Evolutionary conservation across 1,139 yeast genomes (phyloP).

Genomic region (Wickerhamomyces sp.): DNA sequence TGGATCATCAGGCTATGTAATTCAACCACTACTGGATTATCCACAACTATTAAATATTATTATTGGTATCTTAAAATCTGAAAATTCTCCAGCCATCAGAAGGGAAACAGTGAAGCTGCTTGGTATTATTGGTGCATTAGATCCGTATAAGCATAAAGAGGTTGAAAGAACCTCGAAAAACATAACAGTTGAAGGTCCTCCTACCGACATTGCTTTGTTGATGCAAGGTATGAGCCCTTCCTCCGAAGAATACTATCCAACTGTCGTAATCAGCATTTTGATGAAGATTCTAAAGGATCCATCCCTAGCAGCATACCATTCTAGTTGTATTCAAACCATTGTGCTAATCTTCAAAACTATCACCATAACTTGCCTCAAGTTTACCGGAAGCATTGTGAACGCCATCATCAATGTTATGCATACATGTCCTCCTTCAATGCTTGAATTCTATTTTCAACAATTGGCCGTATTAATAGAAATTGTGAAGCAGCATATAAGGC

Average conservation of each 20-base stretch:
- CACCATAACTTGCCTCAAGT: slow-evolving; percentile 84
- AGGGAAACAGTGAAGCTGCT: slow-evolving; percentile 84
- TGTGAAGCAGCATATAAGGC: slow-evolving; percentile 87
- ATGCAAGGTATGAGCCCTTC: slow-evolving; percentile 96
- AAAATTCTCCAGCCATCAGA: slow-evolving; percentile 65
- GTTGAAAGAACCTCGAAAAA: slow-evolving; percentile 72
- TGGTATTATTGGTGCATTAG: slow-evolving; percentile 94
- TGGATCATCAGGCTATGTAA: slow-evolving; percentile 89
- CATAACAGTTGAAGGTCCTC: slow-evolving; percentile 73
- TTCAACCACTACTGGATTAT: slow-evolving; percentile 86
- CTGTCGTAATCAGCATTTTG: slow-evolving; percentile 84
- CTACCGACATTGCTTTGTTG: slow-evolving; percentile 82
- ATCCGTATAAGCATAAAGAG: slow-evolving; percentile 92
- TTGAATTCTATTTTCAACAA: slow-evolving; percentile 89
- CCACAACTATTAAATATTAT: slow-evolving; percentile 84
- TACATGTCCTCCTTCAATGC: slow-evolving; percentile 73
- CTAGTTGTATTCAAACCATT: slow-evolving; percentile 86
- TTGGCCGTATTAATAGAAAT: slow-evolving; percentile 73
- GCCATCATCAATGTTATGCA: slow-evolving; percentile 85
- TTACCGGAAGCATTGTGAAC: slow-evolving; percentile 81
- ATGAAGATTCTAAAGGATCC: slow-evolving; percentile 82
- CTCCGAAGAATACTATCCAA: slow-evolving; percentile 90
- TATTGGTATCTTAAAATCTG: slow-evolving; percentile 77
- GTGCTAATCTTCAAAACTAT: slow-evolving; percentile 86
- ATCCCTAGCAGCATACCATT: slow-evolving; percentile 81